These are phyloP conservation scores for Mrakia hoshinonis DNA, from an alignment of 768 basidiomycete species.

Conservation along the genomic window DNA sequence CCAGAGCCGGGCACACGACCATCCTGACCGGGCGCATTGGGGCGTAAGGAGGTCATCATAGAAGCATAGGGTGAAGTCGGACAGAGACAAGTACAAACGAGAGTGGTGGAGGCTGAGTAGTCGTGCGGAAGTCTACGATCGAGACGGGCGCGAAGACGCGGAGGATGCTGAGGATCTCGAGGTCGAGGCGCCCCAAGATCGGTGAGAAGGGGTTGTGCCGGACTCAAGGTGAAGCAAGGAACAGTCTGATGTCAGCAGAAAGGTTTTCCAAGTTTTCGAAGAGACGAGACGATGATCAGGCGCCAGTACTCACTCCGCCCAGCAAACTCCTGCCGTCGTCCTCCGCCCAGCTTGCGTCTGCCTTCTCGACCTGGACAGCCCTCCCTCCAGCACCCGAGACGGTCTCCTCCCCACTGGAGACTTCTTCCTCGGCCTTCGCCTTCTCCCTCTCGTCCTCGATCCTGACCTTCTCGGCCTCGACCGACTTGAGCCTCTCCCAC, in stretches of 20 bases:
- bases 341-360: not conserved
- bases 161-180: not conserved
- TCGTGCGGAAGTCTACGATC: not conserved
- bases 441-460: constrained; percentile 6
- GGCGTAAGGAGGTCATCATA: not conserved
- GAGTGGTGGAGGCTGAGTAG: not conserved
- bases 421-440: not conserved
- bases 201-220: constrained; percentile 12
- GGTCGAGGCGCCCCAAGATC: constrained; percentile 4
- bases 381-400: not conserved
- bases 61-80: not conserved
- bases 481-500: not conserved
- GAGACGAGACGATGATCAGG: not conserved
- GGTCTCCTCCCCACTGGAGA: not conserved
- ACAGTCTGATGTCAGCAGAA: not conserved
- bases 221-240: not conserved
- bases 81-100: not conserved
- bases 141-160: not conserved
- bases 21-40: not conserved
- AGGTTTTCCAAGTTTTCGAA: not conserved
- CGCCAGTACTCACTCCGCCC: constrained; percentile 13
- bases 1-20: not conserved
- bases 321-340: constrained; percentile 17
- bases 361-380: not conserved
- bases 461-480: not conserved